Base-by-base conservation (phyloP, 139 green algal species). In the Chloropicon primus region DNA sequence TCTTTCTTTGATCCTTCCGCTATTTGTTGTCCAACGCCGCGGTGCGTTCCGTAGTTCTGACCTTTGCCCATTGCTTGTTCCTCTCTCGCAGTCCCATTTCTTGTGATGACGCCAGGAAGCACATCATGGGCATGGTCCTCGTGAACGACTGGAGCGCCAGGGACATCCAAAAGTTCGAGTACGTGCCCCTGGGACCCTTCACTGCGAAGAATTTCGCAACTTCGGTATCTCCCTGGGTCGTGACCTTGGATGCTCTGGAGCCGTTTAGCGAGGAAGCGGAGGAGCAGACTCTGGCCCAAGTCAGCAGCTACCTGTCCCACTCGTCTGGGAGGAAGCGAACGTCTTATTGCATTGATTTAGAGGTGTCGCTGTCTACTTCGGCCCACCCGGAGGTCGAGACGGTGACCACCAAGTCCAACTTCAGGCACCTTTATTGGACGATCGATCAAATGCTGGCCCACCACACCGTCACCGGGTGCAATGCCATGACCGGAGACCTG, bases 111-210 rank as follows among this genome's bases (percentile, higher is more conserved):
- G 94, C 94, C 0, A 53, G 26, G 1, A 41, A 88, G 26, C 85
- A 91, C 77, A 90, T 97, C n/a, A 98, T 98, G 84, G 94, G 94
- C 0, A 80, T 95, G 54, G 86, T 95, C 75, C 85, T 98, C 26
- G 77, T 98, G 71, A 98, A 98, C 81, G 94, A 98, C 86, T 98
- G 94, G 94, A 93, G 85, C 75, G 92, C 94, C 0, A 84, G 94
- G 0, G 94, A 98, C 83, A 88, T 98, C 1, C 94, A 98, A 83
- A 85, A 86, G 71, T 98, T 92, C 92, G 94, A 98, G 89, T 92
- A 89, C 25, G 86, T 93, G 27, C 94, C 94, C 0, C 82, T 98
- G 28, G 94, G 94, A 1, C 94, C 94, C 22, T 98, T 98, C 84
- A 91, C 88, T 62, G 81, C 79, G 72, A 98, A 98, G 74, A 97